These are phyloP conservation scores for Amaranthus palmeri DNA, from an alignment of 148 eudicot genomes.

Conservation along the genomic window DNA sequence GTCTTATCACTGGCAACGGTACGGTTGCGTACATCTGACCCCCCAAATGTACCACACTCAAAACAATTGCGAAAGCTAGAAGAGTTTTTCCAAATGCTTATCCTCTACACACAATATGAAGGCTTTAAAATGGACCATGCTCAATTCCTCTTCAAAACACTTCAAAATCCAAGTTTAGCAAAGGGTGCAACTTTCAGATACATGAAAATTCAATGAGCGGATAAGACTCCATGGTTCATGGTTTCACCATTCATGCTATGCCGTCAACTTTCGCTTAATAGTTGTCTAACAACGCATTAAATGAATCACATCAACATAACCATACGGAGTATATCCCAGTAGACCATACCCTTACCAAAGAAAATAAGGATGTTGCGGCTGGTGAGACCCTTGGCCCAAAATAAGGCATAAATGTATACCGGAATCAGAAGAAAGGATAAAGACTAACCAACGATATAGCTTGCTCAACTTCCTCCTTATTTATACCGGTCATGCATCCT, in stretches of 20 bases:
- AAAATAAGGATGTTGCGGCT: too few relatives aligned
- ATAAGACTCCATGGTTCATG: background rate
- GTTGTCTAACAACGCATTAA: too few relatives aligned
- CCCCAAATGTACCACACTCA: too few relatives aligned
- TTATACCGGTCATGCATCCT: conserved; percentile 73
- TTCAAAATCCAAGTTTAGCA: background rate
- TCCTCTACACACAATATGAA: background rate
- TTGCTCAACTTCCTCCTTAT: conserved; percentile 90
- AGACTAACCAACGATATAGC: conserved; percentile 85
- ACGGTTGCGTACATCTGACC: too few relatives aligned
- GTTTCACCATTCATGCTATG: background rate
- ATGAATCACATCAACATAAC: too few relatives aligned
- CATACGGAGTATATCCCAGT: too few relatives aligned
- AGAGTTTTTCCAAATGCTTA: background rate
- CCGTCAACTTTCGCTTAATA: background rate
- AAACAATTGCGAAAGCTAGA: too few relatives aligned
- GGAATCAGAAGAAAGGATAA: background rate
- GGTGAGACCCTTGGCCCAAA: too few relatives aligned
- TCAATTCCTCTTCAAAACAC: background rate
- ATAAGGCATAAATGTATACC: too few relatives aligned
- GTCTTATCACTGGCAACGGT: too few relatives aligned
- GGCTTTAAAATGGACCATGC: background rate
- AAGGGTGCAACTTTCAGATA: background rate
- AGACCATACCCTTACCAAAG: too few relatives aligned
- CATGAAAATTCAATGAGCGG: background rate